Evolutionary conservation across 805 yeast genomes (phyloP), one percentile per base, ranked within the genome.

Genomic region (Candida cerambycidarum): DNA sequence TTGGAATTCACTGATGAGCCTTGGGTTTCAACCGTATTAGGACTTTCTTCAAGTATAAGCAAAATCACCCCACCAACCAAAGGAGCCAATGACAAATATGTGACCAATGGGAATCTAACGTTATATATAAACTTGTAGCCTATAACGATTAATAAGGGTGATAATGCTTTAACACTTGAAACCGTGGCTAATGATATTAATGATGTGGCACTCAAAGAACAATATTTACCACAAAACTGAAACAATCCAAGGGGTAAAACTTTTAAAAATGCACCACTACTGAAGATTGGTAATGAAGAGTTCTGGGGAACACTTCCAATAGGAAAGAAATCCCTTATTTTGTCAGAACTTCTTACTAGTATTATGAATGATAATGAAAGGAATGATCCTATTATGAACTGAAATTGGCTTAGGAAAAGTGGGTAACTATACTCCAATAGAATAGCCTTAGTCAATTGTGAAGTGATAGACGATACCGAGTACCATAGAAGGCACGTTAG

Each of bases 141-240:
- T 0, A 70, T 33, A 1, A 83, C 81, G 24, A 83, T 75, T 16
- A 83, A 61, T 33, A 83, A 59, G 0, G 89, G 89, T 2, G 85
- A 76, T 17, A 83, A 59, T 0, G 88, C 82, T 61, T 83, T 76
- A n/a, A 83, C 72, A 44, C 85, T 80, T 1, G 87, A 81, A 1
- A 82, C 85, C 0, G 89, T 80, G 0, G 88, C 82, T 11, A 83
- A 75, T 0, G 87, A 81, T 5, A 82, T 81, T 32, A 79, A 53
- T 5, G 85, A 76, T 0, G 86, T 82, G 0, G 89, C 88, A 28
- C 76, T 73, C 31, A 83, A 73, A 3, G 80, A 76, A 55, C 80
- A 79, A 52, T 72, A 71, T 57, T 82, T 82, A 2, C 88, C 88
- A 13, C 74, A 61, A 51, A 82, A 81, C 52, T 82, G 89, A 55